Conservation (phyloP, 2,329 filamentous ascomycete species). For the Graphiopsis chlorocephala region DNA sequence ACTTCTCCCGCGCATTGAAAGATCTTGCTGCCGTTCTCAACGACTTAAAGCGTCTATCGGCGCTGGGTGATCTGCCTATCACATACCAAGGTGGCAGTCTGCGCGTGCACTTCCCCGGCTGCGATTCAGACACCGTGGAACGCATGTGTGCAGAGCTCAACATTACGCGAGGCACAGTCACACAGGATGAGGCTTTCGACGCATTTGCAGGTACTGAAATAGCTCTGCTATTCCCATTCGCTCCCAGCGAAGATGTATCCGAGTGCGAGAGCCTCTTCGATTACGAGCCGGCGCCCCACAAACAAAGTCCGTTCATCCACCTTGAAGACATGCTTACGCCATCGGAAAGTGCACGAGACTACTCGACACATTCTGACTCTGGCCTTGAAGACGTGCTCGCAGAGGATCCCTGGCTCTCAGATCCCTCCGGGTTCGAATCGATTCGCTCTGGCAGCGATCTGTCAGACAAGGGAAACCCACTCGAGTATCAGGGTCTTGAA, state of each 20-base stretch:
- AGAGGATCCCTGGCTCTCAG: slow-evolving; percentile 51
- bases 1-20: slow-evolving; percentile 83
- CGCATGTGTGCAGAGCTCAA: slow-evolving; percentile 81
- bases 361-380: slow-evolving; percentile 36
- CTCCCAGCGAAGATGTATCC: slow-evolving; percentile 57
- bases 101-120: slow-evolving; percentile 85
- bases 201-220: slow-evolving; percentile 64
- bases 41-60: slow-evolving; percentile 74
- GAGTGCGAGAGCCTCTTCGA: slow-evolving; percentile 44
- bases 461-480: slow-evolving; percentile 39
- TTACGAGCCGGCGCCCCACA: slow-evolving; percentile 25
- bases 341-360: slow-evolving; percentile 31
- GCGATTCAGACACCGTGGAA: slow-evolving; percentile 79
- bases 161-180: slow-evolving; percentile 74
- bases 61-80: slow-evolving; percentile 80
- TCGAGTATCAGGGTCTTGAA: slow-evolving; percentile 62
- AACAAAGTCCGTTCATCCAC: slow-evolving; percentile 42
- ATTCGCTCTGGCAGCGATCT: slow-evolving; percentile 52
- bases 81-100: slow-evolving; percentile 67
- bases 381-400: slow-evolving; percentile 29
- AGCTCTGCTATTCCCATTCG: slow-evolving; percentile 82
- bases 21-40: slow-evolving; percentile 76
- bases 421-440: slow-evolving; percentile 56
- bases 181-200: slow-evolving; percentile 76
- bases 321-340: slow-evolving; percentile 57